Evolutionary conservation across 352 stramenopile genomes (phyloP).

Genomic region (Globisporangium recalcitrans): DNA sequence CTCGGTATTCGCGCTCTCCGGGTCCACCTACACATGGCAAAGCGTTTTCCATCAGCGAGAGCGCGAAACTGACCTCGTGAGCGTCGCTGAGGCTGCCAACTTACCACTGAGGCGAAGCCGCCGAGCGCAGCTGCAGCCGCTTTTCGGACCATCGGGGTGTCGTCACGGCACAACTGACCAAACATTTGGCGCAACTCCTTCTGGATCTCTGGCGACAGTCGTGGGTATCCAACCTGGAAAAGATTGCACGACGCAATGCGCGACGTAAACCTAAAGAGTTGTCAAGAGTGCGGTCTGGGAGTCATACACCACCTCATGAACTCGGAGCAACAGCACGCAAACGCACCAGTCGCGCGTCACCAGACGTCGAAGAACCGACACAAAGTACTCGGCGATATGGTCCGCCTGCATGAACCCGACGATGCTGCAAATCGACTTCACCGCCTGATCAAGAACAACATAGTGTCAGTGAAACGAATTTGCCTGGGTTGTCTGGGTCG

Average conservation of each 20-base stretch:
- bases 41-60: background rate
- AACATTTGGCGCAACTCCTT: conserved; percentile 90
- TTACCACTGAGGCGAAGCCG: conserved; percentile 68
- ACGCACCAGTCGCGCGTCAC: conserved; percentile 96
- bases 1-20: conserved; percentile 51
- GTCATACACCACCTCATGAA: too few species aligned
- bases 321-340: conserved; percentile 20
- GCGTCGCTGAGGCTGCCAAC: background rate
- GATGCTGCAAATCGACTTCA: conserved; percentile 87
- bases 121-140: conserved; percentile 88
- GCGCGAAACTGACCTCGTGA: too few species aligned
- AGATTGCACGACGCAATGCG: conserved; percentile 82
- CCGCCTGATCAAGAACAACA: conserved; percentile 37
- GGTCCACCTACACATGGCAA: conserved; percentile 40
- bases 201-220: conserved; percentile 54
- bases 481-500: background rate
- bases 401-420: conserved; percentile 80
- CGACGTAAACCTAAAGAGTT: conserved; percentile 59
- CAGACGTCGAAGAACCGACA: conserved; percentile 91
- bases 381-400: conserved; percentile 88
- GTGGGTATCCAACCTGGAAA: conserved; percentile 69
- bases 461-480: background rate
- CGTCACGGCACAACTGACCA: conserved; percentile 91
- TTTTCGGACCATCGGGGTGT: conserved; percentile 97
- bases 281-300: background rate